These are phyloP conservation scores for Fusarium sp. DNA, from an alignment of 2,329 filamentous ascomycete genomes.

Conservation along the genomic window DNA sequence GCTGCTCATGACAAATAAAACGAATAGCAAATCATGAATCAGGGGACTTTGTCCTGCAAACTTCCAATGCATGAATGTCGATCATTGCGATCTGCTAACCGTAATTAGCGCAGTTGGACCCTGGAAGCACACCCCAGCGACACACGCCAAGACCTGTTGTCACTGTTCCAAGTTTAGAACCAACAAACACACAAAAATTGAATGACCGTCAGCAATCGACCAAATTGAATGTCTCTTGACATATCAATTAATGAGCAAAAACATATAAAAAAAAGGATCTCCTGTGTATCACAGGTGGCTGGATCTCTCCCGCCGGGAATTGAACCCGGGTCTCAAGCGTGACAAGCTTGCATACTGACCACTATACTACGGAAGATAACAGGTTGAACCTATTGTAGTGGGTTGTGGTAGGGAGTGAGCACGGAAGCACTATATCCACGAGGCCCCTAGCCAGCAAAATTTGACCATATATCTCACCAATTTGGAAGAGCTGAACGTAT, in stretches of 20 bases:
- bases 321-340: constrained; percentile 24
- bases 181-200: not conserved
- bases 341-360: constrained; percentile 29
- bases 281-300: constrained; percentile 20
- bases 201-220: not conserved
- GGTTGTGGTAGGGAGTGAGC: not conserved
- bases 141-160: not conserved
- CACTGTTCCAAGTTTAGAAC: not conserved
- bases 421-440: not conserved
- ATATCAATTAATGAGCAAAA: accelerated
- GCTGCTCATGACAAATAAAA: not conserved
- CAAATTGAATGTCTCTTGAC: too few relatives aligned
- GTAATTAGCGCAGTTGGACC: constrained; percentile 5
- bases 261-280: not conserved
- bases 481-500: too few relatives aligned
- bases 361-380: constrained; percentile 25
- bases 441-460: accelerated
- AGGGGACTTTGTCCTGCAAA: not conserved
- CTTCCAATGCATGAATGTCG: not conserved
- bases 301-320: constrained; percentile 26
- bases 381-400: not conserved
- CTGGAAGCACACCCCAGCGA: not conserved
- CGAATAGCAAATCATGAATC: not conserved
- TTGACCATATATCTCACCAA: not conserved
- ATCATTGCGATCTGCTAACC: not conserved